Percentiles rank a stretch among this genome's conserved stretches.
phyloP scores from a whole-genome alignment of 805 yeast genomes.

The Saccharomycopsis sp. region DNA sequence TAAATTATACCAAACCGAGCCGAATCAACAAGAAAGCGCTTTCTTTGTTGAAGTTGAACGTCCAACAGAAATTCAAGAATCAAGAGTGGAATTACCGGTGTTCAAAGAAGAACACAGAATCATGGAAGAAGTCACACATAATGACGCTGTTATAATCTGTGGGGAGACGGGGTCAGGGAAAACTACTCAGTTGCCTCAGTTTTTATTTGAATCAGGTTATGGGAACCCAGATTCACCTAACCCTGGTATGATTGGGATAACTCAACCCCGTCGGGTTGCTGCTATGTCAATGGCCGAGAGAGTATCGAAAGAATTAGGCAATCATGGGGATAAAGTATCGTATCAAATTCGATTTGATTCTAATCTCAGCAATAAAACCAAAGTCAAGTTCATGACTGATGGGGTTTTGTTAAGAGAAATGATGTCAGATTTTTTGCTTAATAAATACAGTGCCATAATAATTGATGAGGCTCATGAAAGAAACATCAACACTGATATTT shows the following conservation, averaged over 20 bases:
- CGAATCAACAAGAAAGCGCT: neutral
- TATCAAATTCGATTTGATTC: conserved; percentile 81
- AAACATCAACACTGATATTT: conserved; percentile 89
- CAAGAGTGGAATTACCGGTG: conserved; percentile 75
- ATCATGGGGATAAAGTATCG: conserved; percentile 62
- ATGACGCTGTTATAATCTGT: conserved; percentile 84
- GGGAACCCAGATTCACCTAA: conserved; percentile 55
- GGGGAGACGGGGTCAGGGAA: conserved; percentile 99
- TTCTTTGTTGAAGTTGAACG: conserved; percentile 61
- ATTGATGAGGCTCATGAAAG: conserved; percentile 99
- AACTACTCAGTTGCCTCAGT: conserved; percentile 97
- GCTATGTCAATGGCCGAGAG: conserved; percentile 87
- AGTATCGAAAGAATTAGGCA: conserved; percentile 70
- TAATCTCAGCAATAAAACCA: conserved; percentile 54
- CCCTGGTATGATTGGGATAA: conserved; percentile 93
- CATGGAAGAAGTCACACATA: conserved; percentile 93
- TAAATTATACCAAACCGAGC: conserved; percentile 43
- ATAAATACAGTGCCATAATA: conserved; percentile 77
- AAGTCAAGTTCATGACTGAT: conserved; percentile 86
- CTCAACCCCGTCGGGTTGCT: conserved; percentile 94
- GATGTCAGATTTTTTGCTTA: conserved; percentile 77
- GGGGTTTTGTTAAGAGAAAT: conserved; percentile 91
- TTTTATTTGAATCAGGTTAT: conserved; percentile 86
- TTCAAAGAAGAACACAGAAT: conserved; percentile 83
- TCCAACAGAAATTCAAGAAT: conserved; percentile 54